Evolutionary conservation across 2,329 filamentous ascomycete genomes (phyloP), one percentile per base, ranked within the genome.

Genomic region (Incumbomyces lentus): DNA sequence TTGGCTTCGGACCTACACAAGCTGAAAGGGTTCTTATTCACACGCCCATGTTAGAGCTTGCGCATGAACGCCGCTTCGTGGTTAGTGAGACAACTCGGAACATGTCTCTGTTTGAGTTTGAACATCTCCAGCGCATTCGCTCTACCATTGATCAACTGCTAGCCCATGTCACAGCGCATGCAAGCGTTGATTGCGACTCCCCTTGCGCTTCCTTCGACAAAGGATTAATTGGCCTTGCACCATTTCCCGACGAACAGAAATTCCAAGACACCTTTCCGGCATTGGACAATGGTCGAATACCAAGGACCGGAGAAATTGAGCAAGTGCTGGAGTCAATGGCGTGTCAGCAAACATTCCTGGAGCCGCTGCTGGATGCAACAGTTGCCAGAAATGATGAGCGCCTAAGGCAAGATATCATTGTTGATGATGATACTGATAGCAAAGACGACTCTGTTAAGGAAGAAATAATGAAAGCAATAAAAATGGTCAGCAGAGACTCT

Each of bases 51-150:
- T 46, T 55, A 10, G 49, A 53, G 22, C 37, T 30, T 22, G 49
- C 53, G 6, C 49, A 54, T 30, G 53, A 55, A 46, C 49, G 53
- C 22, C 53, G 47, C 29, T 55, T 54, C 43, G 53, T 47, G 19
- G 42, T 55, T 16, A 41, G 46, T 39, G 51, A 54, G 43, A 44
- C 50, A 11, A 48, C 48, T 10, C 44, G 39, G 18, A 29, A 14
- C 14, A 49, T 44, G 37, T 46, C 39, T 4, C 30, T 29, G 3
- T 55, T 54, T 40, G 53, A 54, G 33, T 29, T 30, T 17, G 40
- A 52, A n/a, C 41, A 44, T 36, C 26, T 12, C n/a, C 41, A 32
- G 4, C 33, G 32, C 10, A 19, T 44, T 11, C 19, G 36, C 8
- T 11, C 17, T 17, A 36, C 41, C 14, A 44, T 44, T 33, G 19